A percentile compares a stretch with the other conserved stretches of the same genome.
phyloP scores from a whole-genome alignment of 306 rosid species.

The Corylus heterophylla region DNA sequence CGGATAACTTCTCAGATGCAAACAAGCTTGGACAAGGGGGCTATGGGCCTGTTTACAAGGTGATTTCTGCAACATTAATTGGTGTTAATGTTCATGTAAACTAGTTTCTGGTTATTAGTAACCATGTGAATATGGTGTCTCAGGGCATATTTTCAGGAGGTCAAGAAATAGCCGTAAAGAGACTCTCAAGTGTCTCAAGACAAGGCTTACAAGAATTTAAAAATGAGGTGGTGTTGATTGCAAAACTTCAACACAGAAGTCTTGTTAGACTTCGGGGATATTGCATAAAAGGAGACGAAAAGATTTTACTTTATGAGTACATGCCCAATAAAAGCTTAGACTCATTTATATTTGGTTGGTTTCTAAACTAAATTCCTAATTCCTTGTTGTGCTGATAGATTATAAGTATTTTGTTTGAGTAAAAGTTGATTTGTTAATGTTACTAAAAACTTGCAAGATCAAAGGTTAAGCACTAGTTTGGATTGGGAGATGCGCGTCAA shows the following conservation, averaged over 20 bases:
- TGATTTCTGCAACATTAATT: not conserved
- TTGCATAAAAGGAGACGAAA: conserved; percentile 41
- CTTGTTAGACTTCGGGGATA: conserved; percentile 52
- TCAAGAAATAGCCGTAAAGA: conserved; percentile 45
- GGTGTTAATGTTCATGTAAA: not conserved
- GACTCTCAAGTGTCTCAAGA: conserved; percentile 43
- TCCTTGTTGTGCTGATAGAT: not conserved
- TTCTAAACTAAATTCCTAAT: not conserved
- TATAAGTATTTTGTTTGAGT: not conserved
- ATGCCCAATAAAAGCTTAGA: conserved; percentile 56
- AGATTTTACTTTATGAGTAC: conserved; percentile 48
- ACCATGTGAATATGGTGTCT: not conserved
- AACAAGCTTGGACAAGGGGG: conserved; percentile 62
- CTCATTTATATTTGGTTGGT: conserved; percentile 48
- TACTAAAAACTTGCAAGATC: conserved; percentile 24
- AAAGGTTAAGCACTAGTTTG: conserved; percentile 11
- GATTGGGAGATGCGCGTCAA: conserved; percentile 44
- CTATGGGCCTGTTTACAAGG: conserved; percentile 62
- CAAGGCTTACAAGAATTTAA: conserved; percentile 55
- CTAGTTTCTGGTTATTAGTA: not conserved
- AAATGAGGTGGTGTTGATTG: conserved; percentile 45
- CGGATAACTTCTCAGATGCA: conserved; percentile 48
- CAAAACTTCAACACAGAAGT: conserved; percentile 52
- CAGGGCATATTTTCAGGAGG: conserved; percentile 40
- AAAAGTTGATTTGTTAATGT: not conserved